These are phyloP conservation scores for Ciborinia camelliae DNA, from an alignment of 2,329 filamentous ascomycete genomes.

Conservation along the genomic window DNA sequence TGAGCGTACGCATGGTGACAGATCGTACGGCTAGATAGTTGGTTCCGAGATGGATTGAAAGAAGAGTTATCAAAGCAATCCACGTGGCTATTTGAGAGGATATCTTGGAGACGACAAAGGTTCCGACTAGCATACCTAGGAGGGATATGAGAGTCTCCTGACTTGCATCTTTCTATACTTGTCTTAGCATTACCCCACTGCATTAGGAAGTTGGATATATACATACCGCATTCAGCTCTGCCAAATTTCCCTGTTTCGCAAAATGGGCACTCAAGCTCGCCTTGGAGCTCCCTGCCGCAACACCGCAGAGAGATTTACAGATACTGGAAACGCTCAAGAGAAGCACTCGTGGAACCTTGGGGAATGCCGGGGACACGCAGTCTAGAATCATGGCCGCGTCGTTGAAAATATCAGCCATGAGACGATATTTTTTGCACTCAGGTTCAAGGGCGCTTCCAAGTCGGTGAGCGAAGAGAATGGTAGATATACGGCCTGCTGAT, in stretches of 20 bases:
- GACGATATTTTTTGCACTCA: conserved; percentile 69
- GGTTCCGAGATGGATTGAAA: conserved; percentile 73
- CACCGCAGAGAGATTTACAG: conserved; percentile 72
- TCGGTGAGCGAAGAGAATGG: conserved; percentile 65
- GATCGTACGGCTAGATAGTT: conserved; percentile 84
- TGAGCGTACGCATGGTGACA: conserved; percentile 80
- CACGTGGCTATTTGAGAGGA: conserved; percentile 70
- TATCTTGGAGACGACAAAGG: conserved; percentile 73
- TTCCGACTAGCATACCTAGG: conserved; percentile 81
- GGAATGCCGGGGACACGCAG: conserved; percentile 62
- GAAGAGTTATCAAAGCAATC: conserved; percentile 65
- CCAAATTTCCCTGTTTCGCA: conserved; percentile 79
- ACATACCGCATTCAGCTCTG: conserved; percentile 80
- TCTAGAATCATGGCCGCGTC: conserved; percentile 69
- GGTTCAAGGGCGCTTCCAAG: conserved; percentile 67
- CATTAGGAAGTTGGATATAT: background rate
- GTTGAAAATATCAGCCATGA: conserved; percentile 68
- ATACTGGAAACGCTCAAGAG: conserved; percentile 59
- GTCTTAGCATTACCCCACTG: conserved; percentile 17
- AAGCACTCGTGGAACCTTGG: conserved; percentile 52
- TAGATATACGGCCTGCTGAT: conserved; percentile 61
- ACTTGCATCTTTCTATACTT: conserved; percentile 69
- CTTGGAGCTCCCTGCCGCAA: conserved; percentile 86
- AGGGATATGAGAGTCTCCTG: conserved; percentile 93
- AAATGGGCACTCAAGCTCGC: conserved; percentile 91